These are phyloP conservation scores for Hypoxylon sp. DNA, from an alignment of 2,329 filamentous ascomycete genomes.

Conservation along the genomic window DNA sequence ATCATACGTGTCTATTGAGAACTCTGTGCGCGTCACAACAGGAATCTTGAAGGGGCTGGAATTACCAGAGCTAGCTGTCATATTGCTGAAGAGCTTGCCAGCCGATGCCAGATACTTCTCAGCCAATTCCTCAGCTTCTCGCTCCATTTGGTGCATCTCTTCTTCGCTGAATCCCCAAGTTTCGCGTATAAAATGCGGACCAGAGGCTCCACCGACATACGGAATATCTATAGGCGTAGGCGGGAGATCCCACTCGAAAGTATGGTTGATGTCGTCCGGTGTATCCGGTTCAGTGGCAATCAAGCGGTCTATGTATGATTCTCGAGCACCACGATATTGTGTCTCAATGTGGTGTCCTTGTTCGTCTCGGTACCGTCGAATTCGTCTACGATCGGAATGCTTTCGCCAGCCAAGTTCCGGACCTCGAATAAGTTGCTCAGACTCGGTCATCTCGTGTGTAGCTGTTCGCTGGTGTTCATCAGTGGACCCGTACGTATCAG, in stretches of 20 bases:
- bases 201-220: constrained; percentile 2
- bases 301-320: background rate
- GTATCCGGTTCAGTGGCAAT: constrained; percentile 55
- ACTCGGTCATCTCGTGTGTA: background rate
- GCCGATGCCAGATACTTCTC: constrained; percentile 50
- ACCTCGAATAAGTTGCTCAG: constrained; percentile 64
- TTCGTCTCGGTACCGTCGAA: constrained; percentile 78
- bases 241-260: constrained; percentile 36
- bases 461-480: background rate
- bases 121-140: constrained; percentile 44
- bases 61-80: constrained; percentile 38
- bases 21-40: constrained; percentile 46
- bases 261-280: constrained; percentile 14
- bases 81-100: constrained; percentile 50
- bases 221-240: constrained; percentile 36
- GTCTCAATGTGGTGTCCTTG: constrained; percentile 73
- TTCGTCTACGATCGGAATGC: constrained; percentile 82
- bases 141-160: constrained; percentile 42
- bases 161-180: constrained; percentile 39
- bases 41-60: constrained; percentile 44
- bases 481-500: background rate
- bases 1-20: constrained; percentile 51
- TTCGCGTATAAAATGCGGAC: constrained; percentile 33
- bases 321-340: constrained; percentile 78
- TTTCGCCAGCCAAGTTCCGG: constrained; percentile 81